A percentile compares a stretch with the other conserved stretches of the same genome.
Conservation (phyloP, 768 basidiomycete genomes). For the Termitomyces sp. region DNA sequence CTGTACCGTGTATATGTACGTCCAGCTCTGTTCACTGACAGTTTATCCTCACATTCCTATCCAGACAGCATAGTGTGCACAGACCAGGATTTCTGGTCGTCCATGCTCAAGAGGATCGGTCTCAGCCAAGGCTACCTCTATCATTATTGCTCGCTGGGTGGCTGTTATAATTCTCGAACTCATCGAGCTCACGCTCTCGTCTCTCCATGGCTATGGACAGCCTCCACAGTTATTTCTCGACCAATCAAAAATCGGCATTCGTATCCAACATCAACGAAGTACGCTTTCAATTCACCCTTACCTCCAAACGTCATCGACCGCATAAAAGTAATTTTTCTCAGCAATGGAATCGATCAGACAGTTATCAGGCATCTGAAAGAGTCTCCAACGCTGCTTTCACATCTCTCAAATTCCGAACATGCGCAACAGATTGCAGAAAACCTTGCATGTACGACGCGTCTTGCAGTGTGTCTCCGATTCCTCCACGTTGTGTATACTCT, state of each 20-base stretch:
- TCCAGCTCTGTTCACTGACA: background rate
- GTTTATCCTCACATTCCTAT: background rate
- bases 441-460: constrained; percentile 26
- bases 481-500: constrained; percentile 43
- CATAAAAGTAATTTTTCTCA: constrained; percentile 5
- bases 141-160: constrained; percentile 24
- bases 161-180: constrained; percentile 12
- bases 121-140: constrained; percentile 50
- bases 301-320: constrained; percentile 6
- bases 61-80: constrained; percentile 7
- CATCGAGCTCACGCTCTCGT: constrained; percentile 2
- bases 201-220: constrained; percentile 3
- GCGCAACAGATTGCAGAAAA: constrained; percentile 25
- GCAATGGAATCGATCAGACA: background rate
- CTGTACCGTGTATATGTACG: constrained; percentile 11
- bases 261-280: background rate
- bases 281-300: background rate
- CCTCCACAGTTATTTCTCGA: background rate
- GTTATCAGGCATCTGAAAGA: constrained; percentile 14
- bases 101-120: constrained; percentile 68
- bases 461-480: constrained; percentile 36
- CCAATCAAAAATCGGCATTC: background rate
- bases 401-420: constrained; percentile 27
- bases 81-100: constrained; percentile 43
- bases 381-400: constrained; percentile 15